phyloP scores from a whole-genome alignment of 257 asterid genomes.

The Nicotiana knightiana region DNA sequence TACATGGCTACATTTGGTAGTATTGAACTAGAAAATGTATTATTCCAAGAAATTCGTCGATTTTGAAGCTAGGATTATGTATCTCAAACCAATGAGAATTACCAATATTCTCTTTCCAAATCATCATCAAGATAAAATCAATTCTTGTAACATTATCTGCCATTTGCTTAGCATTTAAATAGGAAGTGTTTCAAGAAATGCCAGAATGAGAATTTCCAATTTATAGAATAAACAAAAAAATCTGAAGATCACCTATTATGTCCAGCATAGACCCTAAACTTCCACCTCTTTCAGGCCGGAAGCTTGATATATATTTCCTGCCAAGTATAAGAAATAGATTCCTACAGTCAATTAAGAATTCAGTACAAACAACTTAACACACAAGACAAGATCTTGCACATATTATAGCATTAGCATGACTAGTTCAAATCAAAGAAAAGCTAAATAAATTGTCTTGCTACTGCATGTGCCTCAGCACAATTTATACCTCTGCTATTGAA shows the following conservation, averaged over 20 bases:
- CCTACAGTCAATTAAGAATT: neutral
- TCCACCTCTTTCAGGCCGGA: constrained; percentile 62
- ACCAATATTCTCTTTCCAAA: constrained; percentile 7
- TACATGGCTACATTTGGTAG: neutral
- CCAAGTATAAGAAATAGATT: constrained; percentile 9
- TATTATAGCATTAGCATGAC: neutral
- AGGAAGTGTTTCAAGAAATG: neutral
- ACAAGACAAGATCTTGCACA: neutral
- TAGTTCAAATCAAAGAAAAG: neutral
- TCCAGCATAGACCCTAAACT: constrained; percentile 57
- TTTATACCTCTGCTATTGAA: neutral
- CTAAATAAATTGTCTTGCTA: neutral
- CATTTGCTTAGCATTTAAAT: neutral
- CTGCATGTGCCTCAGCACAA: neutral
- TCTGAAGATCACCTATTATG: constrained; percentile 43
- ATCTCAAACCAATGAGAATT: neutral
- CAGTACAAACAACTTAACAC: constrained; percentile 1
- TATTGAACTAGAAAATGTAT: neutral
- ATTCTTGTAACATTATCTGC: neutral
- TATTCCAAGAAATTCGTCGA: neutral
- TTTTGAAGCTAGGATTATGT: neutral
- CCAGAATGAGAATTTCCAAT: neutral
- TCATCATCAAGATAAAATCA: constrained; percentile 9
- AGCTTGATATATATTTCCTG: constrained; percentile 71
- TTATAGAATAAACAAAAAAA: neutral